Evolutionary conservation across 345 rosid species (phyloP).

Genomic region (Heritiera fomes): DNA sequence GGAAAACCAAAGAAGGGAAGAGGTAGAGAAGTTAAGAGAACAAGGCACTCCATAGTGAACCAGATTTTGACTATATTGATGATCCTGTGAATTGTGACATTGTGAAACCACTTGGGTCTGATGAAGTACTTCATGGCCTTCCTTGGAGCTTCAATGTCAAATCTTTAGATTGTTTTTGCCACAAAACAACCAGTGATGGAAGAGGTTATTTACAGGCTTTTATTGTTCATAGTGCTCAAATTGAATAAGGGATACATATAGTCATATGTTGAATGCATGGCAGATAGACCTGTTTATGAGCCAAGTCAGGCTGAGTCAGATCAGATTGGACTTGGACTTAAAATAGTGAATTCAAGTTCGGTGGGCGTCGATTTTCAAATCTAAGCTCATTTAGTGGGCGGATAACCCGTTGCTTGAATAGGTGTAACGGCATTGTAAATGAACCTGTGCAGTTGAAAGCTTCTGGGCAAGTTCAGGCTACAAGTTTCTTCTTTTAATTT

Average conservation of each 20-base stretch:
- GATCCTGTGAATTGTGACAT: slow-evolving; percentile 48
- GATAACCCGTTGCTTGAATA: too few species aligned
- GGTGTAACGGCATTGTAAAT: background rate
- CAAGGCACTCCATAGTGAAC: slow-evolving; percentile 73
- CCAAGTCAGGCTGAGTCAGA: too few species aligned
- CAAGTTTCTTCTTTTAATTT: background rate
- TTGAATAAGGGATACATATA: background rate
- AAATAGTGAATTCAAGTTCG: too few species aligned
- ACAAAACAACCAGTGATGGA: background rate
- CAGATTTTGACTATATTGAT: slow-evolving; percentile 91
- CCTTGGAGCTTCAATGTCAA: background rate
- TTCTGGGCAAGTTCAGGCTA: background rate
- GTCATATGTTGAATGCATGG: background rate
- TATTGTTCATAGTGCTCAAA: background rate
- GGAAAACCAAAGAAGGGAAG: slow-evolving; percentile 99
- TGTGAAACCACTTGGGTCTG: slow-evolving; percentile 19
- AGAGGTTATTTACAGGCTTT: background rate
- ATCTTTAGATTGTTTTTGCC: background rate
- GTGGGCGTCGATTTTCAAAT: too few species aligned
- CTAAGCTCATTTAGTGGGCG: too few species aligned
- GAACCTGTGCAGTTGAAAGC: background rate
- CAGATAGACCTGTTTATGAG: too few species aligned
- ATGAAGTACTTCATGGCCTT: background rate
- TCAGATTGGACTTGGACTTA: too few species aligned
- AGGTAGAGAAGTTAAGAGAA: slow-evolving; percentile 78